Percentiles rank a stretch among this genome's conserved stretches.
Evolutionary conservation across 768 basidiomycete species (phyloP).

Genomic region (Boletus huronensis): DNA sequence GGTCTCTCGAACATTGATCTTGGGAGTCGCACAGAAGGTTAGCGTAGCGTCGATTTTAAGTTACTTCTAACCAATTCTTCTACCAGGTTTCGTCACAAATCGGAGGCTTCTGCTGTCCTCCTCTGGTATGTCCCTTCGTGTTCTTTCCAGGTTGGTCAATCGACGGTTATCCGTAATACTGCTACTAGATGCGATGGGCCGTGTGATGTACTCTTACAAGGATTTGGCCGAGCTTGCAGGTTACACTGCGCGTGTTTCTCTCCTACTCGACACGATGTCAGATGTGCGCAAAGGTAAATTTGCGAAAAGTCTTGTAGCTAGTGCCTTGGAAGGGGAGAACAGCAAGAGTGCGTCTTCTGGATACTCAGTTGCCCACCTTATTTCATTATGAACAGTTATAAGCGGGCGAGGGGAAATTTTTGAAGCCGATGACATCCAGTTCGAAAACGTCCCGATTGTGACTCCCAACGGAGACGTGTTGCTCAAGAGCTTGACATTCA

Average conservation of each 20-base stretch:
- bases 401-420: slow-evolving; percentile 74
- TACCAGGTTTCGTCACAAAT: slow-evolving; percentile 92
- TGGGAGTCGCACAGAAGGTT: slow-evolving; percentile 87
- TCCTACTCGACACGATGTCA: slow-evolving; percentile 85
- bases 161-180: background rate
- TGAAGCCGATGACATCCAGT: slow-evolving; percentile 85
- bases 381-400: slow-evolving; percentile 52
- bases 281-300: slow-evolving; percentile 83
- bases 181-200: slow-evolving; percentile 89
- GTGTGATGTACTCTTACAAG: slow-evolving; percentile 97
- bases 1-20: slow-evolving; percentile 66
- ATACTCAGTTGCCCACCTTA: background rate
- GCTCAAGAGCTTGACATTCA: slow-evolving; percentile 80
- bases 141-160: slow-evolving; percentile 1
- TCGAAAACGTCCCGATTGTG: slow-evolving; percentile 91
- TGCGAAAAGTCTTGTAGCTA: slow-evolving; percentile 82
- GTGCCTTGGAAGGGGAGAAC: slow-evolving; percentile 69
- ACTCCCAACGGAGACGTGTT: slow-evolving; percentile 95
- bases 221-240: slow-evolving; percentile 94
- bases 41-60: background rate
- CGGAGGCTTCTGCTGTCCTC: slow-evolving; percentile 83
- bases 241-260: slow-evolving; percentile 88
- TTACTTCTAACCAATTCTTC: background rate
- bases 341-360: slow-evolving; percentile 55
- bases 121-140: slow-evolving; percentile 48